Base-by-base conservation (phyloP, 208 protist species). In the Acanthamoeba divionensis region DNA sequence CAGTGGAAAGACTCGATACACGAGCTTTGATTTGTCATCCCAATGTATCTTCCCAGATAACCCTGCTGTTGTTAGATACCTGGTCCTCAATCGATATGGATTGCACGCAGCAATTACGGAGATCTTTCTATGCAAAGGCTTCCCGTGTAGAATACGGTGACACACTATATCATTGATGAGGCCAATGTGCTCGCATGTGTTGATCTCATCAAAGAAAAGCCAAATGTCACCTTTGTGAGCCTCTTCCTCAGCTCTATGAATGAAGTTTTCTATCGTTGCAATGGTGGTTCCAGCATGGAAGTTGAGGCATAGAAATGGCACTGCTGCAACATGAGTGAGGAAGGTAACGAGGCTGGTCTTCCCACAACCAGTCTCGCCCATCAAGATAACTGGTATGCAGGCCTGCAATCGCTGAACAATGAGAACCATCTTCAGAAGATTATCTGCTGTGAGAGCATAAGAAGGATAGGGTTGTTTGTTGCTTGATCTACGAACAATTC, bases 151-250 rank as follows among this genome's bases (percentile, higher is more conserved):
- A 4, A 1, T 9, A 21, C 91, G 88, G 75, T 94, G 18, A 36
- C 73, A 90, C n/a, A 96, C 45, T 41, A 95, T 69, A 62, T 96
- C 95, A 13, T 77, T 93, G 60, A 97, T 38, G 15, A 95, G 38
- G 1, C 90, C 90, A 62, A 96, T 91, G 79, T 73, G 66, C 0
- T 62, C 54, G 75, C 88, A 93, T 10, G 94, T 95, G 93, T 97
- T 97, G 77, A 94, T 60, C 87, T 97, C 95, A 83, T 97, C 95
- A 29, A 97, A 85, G 45, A 97, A 97, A 3, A 93, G 85, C 67
- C 80, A 92, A 21, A 12, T n/a, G 54, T 45, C 36, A 9, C 0
- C 8, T 1, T 26, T 60, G 21, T 45, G n/a, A 13, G n/a, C 12
- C 88, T 90, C 10, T 55, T 31, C n/a, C 31, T n/a, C 62, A 5